Evolutionary conservation across 805 yeast genomes (phyloP), one percentile per base, ranked within the genome.

Genomic region (Saccharomycopsis sp.): DNA sequence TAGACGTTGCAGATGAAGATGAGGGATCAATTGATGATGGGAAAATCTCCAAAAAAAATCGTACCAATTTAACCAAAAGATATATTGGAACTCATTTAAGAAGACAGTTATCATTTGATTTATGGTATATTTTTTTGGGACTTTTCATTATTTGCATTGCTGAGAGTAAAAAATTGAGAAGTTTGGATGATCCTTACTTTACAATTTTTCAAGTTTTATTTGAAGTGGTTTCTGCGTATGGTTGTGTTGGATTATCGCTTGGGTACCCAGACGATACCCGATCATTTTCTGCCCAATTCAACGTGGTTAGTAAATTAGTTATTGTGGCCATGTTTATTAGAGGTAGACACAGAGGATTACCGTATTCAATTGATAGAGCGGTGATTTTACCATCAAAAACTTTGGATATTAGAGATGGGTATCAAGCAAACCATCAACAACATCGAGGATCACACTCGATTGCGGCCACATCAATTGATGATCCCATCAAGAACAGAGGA

Each of bases 311-410:
- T 1, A 92, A 92, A 54, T 64, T 92, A 34, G 84, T 89, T 2
- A 76, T 92, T 29, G 76, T 85, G 48, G 89, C 87, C 4, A 76
- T 87, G 80, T 76, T 92, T 82, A 70, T 92, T 34, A 75, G 98
- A 63, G 97, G 98, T 8, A 70, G 96, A 44, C 96, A 88, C 54
- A 84, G 98, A 70, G 97, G 97, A 28, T 67, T 92, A 44, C 98
- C 98, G 1, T 87, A 89, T 55, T 67, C 88, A 0, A 70, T 92
- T 43, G 98, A 92, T 60, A 76, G 98, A 56, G 97, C 98, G 28
- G 82, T 92, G 49, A 78, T 89, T 69, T 58, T 89, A 37, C 89
- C 94, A 5, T 73, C 80, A 39, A 79, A 76, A 13, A 70, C 73
- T 46, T 67, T 80, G 70, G 69, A 70, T 21, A 60, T 66, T 50